Conservation (phyloP, 345 rosid genomes). For the Lumnitzera littorea region DNA sequence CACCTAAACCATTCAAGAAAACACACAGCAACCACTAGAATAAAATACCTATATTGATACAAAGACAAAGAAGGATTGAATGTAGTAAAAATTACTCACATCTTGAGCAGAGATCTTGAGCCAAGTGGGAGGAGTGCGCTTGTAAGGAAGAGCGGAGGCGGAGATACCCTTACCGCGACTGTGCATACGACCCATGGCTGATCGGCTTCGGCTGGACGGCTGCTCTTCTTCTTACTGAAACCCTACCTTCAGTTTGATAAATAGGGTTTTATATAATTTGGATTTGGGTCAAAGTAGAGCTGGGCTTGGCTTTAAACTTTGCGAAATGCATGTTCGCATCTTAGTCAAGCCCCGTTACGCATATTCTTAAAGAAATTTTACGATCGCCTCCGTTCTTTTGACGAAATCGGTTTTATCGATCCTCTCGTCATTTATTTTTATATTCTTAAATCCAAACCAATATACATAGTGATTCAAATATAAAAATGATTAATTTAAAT, state of each 20-base stretch:
- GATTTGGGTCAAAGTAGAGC: no score
- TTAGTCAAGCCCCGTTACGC: no score
- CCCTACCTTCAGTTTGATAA: constrained; percentile 1
- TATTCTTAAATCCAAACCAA: no score
- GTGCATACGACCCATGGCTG: constrained; percentile 60
- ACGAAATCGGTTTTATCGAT: no score
- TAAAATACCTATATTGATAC: background rate
- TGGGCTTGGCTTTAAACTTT: no score
- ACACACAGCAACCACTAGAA: background rate
- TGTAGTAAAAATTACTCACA: constrained; percentile 9
- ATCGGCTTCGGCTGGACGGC: background rate
- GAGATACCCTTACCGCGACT: constrained; percentile 59
- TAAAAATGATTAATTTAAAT: no score
- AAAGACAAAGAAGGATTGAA: background rate
- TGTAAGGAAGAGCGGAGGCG: constrained; percentile 49
- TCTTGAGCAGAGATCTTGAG: constrained; percentile 44
- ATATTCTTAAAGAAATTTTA: no score
- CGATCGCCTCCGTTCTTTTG: no score
- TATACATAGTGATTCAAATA: no score
- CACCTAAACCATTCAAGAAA: background rate
- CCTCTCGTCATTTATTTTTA: no score
- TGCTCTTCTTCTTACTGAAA: background rate
- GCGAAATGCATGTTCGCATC: no score
- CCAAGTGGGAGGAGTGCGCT: constrained; percentile 52
- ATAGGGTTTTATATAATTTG: background rate